Evolutionary conservation across 2,329 filamentous ascomycete species (phyloP).

Genomic region (Penicillium sp.): DNA sequence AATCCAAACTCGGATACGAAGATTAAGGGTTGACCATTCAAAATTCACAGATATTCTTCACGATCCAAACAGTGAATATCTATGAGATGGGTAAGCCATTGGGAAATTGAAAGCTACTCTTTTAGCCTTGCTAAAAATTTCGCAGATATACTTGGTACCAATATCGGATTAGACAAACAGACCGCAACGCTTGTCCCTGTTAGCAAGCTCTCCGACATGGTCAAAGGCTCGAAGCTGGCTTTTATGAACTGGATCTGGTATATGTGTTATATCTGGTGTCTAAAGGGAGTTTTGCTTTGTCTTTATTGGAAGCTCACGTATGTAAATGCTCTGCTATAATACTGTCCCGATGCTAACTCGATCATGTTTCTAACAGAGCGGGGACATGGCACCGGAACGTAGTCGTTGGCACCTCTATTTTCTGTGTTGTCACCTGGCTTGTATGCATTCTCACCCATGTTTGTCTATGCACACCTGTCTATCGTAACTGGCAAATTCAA

Average conservation of each 20-base stretch:
- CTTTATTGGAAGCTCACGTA: constrained; percentile 37
- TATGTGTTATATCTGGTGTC: constrained; percentile 36
- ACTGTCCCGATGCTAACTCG: background rate
- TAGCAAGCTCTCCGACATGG: constrained; percentile 23
- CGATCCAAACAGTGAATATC: constrained; percentile 17
- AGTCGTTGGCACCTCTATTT: constrained; percentile 25
- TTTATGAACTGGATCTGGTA: constrained; percentile 42
- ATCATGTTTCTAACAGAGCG: constrained; percentile 12
- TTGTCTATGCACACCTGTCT: constrained; percentile 33
- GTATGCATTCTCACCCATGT: constrained; percentile 34
- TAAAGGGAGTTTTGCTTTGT: constrained; percentile 38
- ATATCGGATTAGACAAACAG: constrained; percentile 31
- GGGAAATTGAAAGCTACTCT: background rate
- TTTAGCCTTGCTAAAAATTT: background rate
- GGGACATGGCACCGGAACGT: constrained; percentile 32
- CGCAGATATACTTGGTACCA: constrained; percentile 32
- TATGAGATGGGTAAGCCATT: constrained; percentile 12
- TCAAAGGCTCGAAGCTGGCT: constrained; percentile 35
- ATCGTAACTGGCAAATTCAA: constrained; percentile 37
- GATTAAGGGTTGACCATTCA: background rate
- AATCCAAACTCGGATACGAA: background rate
- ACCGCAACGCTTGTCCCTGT: constrained; percentile 33
- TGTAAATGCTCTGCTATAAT: background rate
- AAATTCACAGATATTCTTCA: constrained; percentile 16
- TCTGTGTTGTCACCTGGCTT: constrained; percentile 31